Conservation (phyloP, 495 filamentous ascomycete genomes). For the Clavariopsis aquatica region DNA sequence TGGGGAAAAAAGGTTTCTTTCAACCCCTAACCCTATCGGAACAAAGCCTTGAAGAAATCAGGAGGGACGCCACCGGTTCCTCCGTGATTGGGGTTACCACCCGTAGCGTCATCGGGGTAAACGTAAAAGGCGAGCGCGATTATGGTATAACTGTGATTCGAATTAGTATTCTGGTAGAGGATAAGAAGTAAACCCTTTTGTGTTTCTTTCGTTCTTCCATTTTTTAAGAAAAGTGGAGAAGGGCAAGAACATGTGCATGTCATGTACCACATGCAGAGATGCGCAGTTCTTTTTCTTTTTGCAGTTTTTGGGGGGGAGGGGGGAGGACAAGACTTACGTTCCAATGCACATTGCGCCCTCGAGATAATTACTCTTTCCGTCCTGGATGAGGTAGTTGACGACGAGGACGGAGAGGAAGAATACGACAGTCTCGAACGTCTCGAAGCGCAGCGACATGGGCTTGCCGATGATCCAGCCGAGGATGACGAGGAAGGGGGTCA, state of each 20-base stretch:
- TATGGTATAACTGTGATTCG: constrained; percentile 65
- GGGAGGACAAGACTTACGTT: constrained; percentile 56
- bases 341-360: constrained; percentile 87
- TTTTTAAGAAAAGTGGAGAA: background rate
- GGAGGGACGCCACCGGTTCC: constrained; percentile 37
- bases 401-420: constrained; percentile 89
- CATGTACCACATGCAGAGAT: background rate
- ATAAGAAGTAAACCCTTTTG: no score
- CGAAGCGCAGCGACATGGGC: constrained; percentile 89
- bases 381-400: constrained; percentile 88
- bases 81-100: constrained; percentile 46
- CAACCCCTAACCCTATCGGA: background rate
- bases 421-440: constrained; percentile 89
- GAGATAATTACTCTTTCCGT: constrained; percentile 93
- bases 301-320: background rate
- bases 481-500: constrained; percentile 88
- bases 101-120: constrained; percentile 67
- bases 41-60: constrained; percentile 26
- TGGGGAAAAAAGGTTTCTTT: background rate
- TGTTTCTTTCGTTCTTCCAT: no score
- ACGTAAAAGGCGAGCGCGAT: constrained; percentile 89
- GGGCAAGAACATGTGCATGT: background rate
- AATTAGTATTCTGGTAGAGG: constrained; percentile 28
- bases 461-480: constrained; percentile 85
- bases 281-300: background rate